These are phyloP conservation scores for Neonectria punicea DNA, from an alignment of 2,329 filamentous ascomycete genomes.

Conservation along the genomic window DNA sequence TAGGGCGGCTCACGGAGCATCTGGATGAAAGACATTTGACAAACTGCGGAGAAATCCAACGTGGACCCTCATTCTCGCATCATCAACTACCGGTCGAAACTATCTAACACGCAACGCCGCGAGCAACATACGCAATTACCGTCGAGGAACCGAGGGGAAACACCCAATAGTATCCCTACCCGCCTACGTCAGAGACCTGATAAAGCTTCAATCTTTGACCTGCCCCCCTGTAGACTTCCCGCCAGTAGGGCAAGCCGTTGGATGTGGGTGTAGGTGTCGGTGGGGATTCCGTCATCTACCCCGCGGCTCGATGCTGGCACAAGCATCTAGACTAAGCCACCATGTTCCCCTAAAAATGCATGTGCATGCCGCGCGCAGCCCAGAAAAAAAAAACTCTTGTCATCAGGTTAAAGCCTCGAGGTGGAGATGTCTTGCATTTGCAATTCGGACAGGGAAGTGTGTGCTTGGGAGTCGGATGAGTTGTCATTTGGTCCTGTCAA, in stretches of 20 bases:
- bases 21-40: not conserved
- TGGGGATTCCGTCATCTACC: slow-evolving; percentile 17
- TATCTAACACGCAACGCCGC: not conserved
- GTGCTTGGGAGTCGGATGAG: not conserved
- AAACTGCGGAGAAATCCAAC: not conserved
- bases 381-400: not conserved
- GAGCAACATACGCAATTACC: not conserved
- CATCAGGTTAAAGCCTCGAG: not conserved
- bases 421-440: not conserved
- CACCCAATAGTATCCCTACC: not conserved
- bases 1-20: too few relatives aligned
- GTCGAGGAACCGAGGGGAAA: not conserved
- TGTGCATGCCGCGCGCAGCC: slow-evolving; percentile 2
- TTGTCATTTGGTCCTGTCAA: not conserved
- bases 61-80: not conserved
- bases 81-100: not conserved
- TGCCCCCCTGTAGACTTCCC: not conserved
- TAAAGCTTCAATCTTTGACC: not conserved
- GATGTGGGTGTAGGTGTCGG: not conserved
- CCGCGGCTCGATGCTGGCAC: slow-evolving; percentile 6
- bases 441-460: not conserved
- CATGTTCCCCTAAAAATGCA: slow-evolving; percentile 6
- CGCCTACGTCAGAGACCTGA: slow-evolving; percentile 11
- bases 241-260: not conserved
- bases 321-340: not conserved